phyloP scores from a whole-genome alignment of 495 filamentous ascomycete species.

The Xylaria palmicola region DNA sequence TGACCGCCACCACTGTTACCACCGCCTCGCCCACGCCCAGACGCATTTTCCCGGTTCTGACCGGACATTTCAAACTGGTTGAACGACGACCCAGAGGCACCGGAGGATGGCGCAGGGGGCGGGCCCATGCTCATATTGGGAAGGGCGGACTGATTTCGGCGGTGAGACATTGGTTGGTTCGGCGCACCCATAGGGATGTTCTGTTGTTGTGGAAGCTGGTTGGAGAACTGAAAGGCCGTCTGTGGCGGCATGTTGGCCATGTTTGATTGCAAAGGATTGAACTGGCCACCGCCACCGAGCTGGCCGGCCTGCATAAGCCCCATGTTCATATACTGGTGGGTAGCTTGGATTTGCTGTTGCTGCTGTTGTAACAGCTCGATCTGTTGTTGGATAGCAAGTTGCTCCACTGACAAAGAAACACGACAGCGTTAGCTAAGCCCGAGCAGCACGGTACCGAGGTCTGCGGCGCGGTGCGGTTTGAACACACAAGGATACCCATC shows the following conservation, averaged over 20 bases:
- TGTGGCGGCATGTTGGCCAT: slow-evolving; percentile 82
- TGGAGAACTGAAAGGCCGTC: slow-evolving; percentile 86
- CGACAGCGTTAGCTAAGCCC: slow-evolving; percentile 27
- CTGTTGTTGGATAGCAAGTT: slow-evolving; percentile 97
- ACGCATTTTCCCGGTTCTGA: slow-evolving; percentile 69
- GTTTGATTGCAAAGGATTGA: slow-evolving; percentile 63
- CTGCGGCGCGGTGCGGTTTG: slow-evolving; percentile 3
- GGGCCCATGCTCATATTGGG: slow-evolving; percentile 92
- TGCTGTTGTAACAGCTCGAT: slow-evolving; percentile 97
- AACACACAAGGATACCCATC: slow-evolving; percentile 9
- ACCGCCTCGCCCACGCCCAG: slow-evolving; percentile 75
- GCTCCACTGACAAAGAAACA: slow-evolving; percentile 69
- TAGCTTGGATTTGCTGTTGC: slow-evolving; percentile 94
- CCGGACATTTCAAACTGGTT: slow-evolving; percentile 68
- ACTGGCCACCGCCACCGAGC: slow-evolving; percentile 63
- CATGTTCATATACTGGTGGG: slow-evolving; percentile 96
- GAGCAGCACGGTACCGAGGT: not conserved
- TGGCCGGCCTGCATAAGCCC: slow-evolving; percentile 86
- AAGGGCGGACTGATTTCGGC: slow-evolving; percentile 95
- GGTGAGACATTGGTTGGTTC: slow-evolving; percentile 77
- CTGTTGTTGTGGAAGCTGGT: slow-evolving; percentile 68
- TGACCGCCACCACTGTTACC: slow-evolving; percentile 66
- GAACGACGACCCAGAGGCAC: slow-evolving; percentile 79
- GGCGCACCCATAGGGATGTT: slow-evolving; percentile 67
- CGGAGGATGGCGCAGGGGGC: slow-evolving; percentile 94